These are phyloP conservation scores for Metschnikowia noctiluminum DNA, from an alignment of 805 yeast species.

Conservation along the genomic window DNA sequence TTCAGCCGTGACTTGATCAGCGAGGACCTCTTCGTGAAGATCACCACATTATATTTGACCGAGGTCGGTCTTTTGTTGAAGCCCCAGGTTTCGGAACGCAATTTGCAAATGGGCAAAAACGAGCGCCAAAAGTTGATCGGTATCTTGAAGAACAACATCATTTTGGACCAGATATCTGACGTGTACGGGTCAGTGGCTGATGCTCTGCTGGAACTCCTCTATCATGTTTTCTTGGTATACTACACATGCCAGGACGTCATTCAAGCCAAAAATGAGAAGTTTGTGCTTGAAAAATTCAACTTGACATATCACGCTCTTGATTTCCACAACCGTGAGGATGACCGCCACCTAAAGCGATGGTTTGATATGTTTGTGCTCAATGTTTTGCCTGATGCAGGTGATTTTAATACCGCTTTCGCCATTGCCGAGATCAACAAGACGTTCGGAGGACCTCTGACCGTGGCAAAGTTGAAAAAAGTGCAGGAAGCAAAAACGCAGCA, in stretches of 20 bases:
- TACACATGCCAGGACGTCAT: constrained; percentile 25
- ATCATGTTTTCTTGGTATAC: constrained; percentile 29
- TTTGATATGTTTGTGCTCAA: constrained; percentile 34
- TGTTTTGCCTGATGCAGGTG: constrained; percentile 30
- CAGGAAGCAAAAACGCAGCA: constrained; percentile 8
- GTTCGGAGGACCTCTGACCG: constrained; percentile 11
- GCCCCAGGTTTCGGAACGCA: constrained; percentile 3
- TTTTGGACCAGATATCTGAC: constrained; percentile 18
- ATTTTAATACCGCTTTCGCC: constrained; percentile 25
- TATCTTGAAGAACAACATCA: constrained; percentile 17
- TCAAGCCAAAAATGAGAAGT: constrained; percentile 8
- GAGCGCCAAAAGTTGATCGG: constrained; percentile 12
- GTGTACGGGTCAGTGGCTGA: constrained; percentile 20
- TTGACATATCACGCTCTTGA: constrained; percentile 12
- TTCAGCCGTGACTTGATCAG: constrained; percentile 23
- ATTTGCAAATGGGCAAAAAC: constrained; percentile 8
- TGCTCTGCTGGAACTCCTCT: constrained; percentile 33
- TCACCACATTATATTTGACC: constrained; percentile 34
- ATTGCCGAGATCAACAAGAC: constrained; percentile 25
- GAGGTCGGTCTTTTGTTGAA: constrained; percentile 28
- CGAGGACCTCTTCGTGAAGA: constrained; percentile 31
- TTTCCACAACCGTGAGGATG: constrained; percentile 8
- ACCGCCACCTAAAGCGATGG: constrained; percentile 21
- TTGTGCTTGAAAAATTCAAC: constrained; percentile 13
- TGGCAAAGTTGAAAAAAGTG: constrained; percentile 14